A percentile compares a stretch with the other conserved stretches of the same genome.
Evolutionary conservation across 345 rosid species (phyloP).

Genomic region (Punica granatum): DNA sequence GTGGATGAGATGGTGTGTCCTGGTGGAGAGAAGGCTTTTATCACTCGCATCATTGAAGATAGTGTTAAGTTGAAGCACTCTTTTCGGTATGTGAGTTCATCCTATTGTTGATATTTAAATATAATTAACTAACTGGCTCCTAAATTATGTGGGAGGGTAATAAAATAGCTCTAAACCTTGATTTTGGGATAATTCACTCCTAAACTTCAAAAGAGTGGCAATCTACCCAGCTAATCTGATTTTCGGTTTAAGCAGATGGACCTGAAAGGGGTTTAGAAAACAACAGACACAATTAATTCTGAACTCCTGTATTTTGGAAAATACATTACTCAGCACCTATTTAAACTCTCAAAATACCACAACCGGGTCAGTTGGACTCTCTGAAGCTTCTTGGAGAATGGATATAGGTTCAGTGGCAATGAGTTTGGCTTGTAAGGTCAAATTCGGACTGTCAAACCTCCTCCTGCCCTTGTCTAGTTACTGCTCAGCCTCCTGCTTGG

Average conservation of each 20-base stretch:
- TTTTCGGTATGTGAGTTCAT: constrained; percentile 35
- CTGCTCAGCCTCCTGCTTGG: neutral
- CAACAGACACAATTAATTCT: neutral
- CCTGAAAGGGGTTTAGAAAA: neutral
- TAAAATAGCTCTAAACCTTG: neutral
- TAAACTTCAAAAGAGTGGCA: neutral
- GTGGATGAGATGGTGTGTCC: constrained; percentile 76
- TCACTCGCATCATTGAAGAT: constrained; percentile 66
- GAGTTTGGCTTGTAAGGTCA: neutral
- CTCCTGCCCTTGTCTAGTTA: neutral
- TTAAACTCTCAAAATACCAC: neutral
- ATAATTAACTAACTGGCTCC: neutral
- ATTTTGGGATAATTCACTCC: neutral
- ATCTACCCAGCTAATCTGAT: neutral
- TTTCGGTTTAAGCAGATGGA: neutral
- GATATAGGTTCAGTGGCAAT: neutral
- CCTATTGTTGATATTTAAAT: neutral
- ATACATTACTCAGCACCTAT: neutral
- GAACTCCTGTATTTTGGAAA: neutral
- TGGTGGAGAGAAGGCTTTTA: constrained; percentile 87
- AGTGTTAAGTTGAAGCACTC: constrained; percentile 54
- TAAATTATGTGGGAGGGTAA: neutral
- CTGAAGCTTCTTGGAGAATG: neutral
- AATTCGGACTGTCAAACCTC: neutral
- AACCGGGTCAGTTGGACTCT: neutral